Evolutionary conservation across 2,329 filamentous ascomycete genomes (phyloP), one percentile per base, ranked within the genome.

Genomic region (Talaromyces sp.): DNA sequence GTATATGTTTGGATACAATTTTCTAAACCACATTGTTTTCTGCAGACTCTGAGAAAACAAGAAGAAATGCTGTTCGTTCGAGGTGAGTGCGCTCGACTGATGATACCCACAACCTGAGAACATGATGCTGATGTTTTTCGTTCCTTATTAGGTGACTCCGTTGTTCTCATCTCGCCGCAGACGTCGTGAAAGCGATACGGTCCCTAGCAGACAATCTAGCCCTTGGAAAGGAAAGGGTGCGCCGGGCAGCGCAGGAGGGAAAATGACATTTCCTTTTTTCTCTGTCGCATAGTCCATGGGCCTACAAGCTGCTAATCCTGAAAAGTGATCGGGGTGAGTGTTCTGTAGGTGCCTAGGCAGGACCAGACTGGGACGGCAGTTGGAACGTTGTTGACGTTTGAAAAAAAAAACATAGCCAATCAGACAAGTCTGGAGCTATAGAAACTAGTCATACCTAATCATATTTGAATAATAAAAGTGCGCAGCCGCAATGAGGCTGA

Each of bases 31-130:
- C 59, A 27, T 19, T 53, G 56, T 12, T 53, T 38, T 63, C 8
- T 35, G 43, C 64, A 96, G 90, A 96, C 92, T 14, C 86, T 94
- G 64, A 96, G 93, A 79, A 96, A 96, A 78, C 95, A 97, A 76
- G 95, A 92, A 50, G 94, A 97, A 74, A 99, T 99, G 94, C 80
- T 99, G 21, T 99, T 99, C 74, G 93, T 99, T 61, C 83, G 94
- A 90, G 93, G 92, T 93, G 79, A 64, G 83, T 75, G n/a, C 17
- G 24, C 27, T 56, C 26, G 17, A 3, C 21, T 43, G 35, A 41
- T 29, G 14, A 7, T 29, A 19, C 9, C 24, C 17, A 19, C 14
- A 12, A 5, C 31, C 11, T 54, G 12, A 19, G n/a, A 1, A 2
- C 1, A 32, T 14, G 29, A 12, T 21, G n/a, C 56, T 43, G 29